A percentile compares a stretch with the other conserved stretches of the same genome.
Evolutionary conservation across 768 basidiomycete species (phyloP).

Genomic region (Suillus sp.): DNA sequence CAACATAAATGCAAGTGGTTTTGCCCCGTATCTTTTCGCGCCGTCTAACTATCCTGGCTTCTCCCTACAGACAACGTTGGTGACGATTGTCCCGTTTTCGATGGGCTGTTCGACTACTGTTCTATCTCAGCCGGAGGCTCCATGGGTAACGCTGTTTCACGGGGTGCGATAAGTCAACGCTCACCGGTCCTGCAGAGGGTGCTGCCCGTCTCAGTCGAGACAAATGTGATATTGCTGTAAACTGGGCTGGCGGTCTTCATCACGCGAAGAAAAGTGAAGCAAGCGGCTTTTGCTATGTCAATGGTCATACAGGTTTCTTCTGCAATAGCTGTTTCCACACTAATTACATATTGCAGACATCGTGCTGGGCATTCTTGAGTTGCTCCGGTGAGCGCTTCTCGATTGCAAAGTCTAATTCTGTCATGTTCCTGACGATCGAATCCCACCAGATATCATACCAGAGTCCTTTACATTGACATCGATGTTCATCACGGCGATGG

Average conservation of each 20-base stretch:
- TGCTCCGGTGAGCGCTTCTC: conserved; percentile 63
- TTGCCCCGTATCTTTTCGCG: not conserved
- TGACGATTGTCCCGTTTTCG: conserved; percentile 98
- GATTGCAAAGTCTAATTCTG: not conserved
- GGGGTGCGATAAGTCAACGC: conserved; percentile 2
- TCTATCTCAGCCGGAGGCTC: conserved; percentile 99
- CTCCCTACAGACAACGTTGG: conserved; percentile 83
- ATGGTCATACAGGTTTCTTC: conserved; percentile 54
- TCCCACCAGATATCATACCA: conserved; percentile 74
- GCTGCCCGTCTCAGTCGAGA: conserved; percentile 93
- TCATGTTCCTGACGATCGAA: not conserved
- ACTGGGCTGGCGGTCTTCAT: conserved; percentile 98
- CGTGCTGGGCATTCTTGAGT: conserved; percentile 93
- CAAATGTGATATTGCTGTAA: conserved; percentile 98
- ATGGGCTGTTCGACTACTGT: conserved; percentile 98
- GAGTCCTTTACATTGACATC: conserved; percentile 97
- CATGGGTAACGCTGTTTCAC: conserved; percentile 70
- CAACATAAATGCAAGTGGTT: conserved; percentile 86
- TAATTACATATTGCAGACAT: conserved; percentile 63
- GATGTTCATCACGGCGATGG: conserved; percentile 99
- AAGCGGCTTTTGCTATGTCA: conserved; percentile 98
- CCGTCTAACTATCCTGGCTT: conserved; percentile 3
- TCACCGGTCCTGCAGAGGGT: conserved; percentile 66
- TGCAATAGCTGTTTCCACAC: not conserved
- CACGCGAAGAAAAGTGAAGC: conserved; percentile 99